Conservation (phyloP, 139 green algal genomes). For the Coelastrella sp. region DNA sequence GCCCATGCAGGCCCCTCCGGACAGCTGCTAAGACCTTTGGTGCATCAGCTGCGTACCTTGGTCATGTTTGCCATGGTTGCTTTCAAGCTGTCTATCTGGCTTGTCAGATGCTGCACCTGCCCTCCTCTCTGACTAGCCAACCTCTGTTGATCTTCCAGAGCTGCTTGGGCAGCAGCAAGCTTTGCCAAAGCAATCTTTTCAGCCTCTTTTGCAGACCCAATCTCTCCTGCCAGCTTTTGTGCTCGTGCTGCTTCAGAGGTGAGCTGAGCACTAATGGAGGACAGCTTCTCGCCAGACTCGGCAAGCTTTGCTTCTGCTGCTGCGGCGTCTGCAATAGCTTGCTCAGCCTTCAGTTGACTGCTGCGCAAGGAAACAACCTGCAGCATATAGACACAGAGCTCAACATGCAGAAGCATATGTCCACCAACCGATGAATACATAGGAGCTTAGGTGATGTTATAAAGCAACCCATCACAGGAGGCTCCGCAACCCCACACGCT, state of each 20-base stretch:
- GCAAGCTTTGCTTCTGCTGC: slow-evolving; percentile 40
- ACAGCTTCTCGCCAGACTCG: slow-evolving; percentile 32
- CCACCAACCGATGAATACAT: background rate
- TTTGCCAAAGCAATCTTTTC: slow-evolving; percentile 42
- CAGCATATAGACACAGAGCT: background rate
- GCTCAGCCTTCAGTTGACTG: slow-evolving; percentile 41
- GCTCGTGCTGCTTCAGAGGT: slow-evolving; percentile 25
- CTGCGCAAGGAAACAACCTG: slow-evolving; percentile 43
- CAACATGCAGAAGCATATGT: background rate
- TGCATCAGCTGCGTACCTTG: background rate
- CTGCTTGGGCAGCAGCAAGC: slow-evolving; percentile 30
- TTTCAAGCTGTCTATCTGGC: background rate
- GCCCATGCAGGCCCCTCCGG: too few relatives aligned
- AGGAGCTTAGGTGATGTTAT: too few relatives aligned
- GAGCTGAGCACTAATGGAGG: slow-evolving; percentile 4
- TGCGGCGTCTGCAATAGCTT: background rate
- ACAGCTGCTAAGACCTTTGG: too few relatives aligned
- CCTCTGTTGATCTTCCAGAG: slow-evolving; percentile 18
- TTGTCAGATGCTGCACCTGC: slow-evolving; percentile 4
- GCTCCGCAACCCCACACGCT: too few relatives aligned
- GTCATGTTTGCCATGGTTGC: slow-evolving; percentile 7
- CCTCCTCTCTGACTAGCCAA: background rate
- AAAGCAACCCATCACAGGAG: too few relatives aligned
- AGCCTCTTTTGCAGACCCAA: slow-evolving; percentile 37
- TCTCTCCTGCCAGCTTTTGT: slow-evolving; percentile 32